Evolutionary conservation across 257 asterid genomes (phyloP), one percentile per base, ranked within the genome.

Genomic region (Solanum bulbocastanum): DNA sequence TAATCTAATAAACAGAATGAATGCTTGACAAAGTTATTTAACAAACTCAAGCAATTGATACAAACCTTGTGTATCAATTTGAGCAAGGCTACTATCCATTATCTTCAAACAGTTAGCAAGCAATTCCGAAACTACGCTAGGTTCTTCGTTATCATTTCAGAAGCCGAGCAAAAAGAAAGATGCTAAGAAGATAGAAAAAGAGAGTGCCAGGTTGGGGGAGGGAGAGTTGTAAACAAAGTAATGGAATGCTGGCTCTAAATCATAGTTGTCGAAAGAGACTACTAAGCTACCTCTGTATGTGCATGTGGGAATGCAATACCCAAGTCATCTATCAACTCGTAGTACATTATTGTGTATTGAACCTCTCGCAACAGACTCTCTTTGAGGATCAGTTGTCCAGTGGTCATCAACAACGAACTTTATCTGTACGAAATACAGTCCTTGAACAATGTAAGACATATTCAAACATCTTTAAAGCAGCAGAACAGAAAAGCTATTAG

Each of bases 361-460:
- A 87, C 90, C 93, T 87, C 89, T 90, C 44, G 87, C 89, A 44
- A 90, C 49, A 6, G 95, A 88, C 90, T 97, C 99, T 90, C 90
- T 93, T 32, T 89, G 91, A 71, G 98, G 95, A 91, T 97, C 98
- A 69, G 90, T 85, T 30, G 73, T 92, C 99, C 99, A 97, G 52
- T 90, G 91, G 25, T 96, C 98, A 75, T 97, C 98, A 0, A 94
- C 89, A 66, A 97, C 83, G 87, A 96, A 97, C 88, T 97, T 97
- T 91, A 97, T 96, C 99, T 97, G 97, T 91, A 78, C 27, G 60
- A 2, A 15, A n/a, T 10, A 3, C 12, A 81, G 69, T 81, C 40
- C 1, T 81, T 30, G 85, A 46, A 81, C 68, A 81, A 30, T 46
- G 66, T 81, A 81, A 81, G 85, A 79, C 37, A 44, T 36, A 8